Conservation (phyloP, 768 basidiomycete species). For the Boletus barrowsii region DNA sequence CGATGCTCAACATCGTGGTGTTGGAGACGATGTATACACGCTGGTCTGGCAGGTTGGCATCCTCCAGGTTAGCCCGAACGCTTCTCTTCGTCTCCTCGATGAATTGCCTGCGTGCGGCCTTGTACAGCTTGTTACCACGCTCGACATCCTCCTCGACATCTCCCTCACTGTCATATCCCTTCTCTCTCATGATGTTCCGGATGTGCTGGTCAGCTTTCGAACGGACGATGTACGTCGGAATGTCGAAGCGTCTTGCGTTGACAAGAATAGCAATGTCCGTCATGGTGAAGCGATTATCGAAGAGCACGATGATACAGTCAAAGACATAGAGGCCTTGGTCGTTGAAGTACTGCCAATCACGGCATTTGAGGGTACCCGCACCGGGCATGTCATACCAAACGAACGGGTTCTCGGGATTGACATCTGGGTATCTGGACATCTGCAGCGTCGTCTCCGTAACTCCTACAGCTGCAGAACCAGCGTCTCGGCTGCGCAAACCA, state of each 20-base stretch:
- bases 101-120: constrained; percentile 8
- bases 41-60: constrained; percentile 18
- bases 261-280: constrained; percentile 29
- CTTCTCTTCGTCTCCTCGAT: constrained; percentile 8
- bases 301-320: not conserved
- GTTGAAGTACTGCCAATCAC: not conserved
- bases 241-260: constrained; percentile 29
- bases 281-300: not conserved
- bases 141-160: constrained; percentile 8
- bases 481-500: not conserved
- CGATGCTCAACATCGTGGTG: constrained; percentile 11
- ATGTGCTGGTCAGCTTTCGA: constrained; percentile 37
- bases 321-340: not conserved
- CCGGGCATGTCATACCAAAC: not conserved
- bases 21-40: constrained; percentile 25
- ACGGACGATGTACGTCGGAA: constrained; percentile 35
- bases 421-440: not conserved
- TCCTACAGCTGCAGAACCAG: not conserved
- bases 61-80: constrained; percentile 13
- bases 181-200: constrained; percentile 23
- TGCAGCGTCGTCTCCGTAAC: not conserved
- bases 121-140: constrained; percentile 1
- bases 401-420: not conserved
- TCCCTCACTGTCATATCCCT: constrained; percentile 20
- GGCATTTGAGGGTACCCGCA: not conserved